Evolutionary conservation across 2,329 filamentous ascomycete genomes (phyloP), one percentile per base, ranked within the genome.

Genomic region (Cladorrhinum sp.): DNA sequence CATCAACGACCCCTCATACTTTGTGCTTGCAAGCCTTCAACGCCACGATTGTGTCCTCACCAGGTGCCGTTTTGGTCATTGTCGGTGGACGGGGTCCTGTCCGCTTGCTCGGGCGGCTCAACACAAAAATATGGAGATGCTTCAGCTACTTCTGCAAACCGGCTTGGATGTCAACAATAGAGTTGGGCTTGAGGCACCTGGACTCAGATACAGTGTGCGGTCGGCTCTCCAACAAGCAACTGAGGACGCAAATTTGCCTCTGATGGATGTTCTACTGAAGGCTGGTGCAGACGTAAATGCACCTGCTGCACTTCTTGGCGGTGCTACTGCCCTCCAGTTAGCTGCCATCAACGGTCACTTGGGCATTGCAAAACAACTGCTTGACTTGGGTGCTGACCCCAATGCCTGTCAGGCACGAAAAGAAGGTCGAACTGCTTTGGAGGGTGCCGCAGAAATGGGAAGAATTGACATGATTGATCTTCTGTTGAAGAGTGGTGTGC

Each of bases 381-480:
- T 63, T 8, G 54, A 60, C 12, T 16, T 13, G 6, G 61, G 61
- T 2, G 61, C 61, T 2, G 57, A 63, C 23, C 32, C 54, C 41
- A 63, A 60, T 20, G 57, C 57, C 2, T 9, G n/a, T 7, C 22
- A 22, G 12, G 58, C 58, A 13, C 12, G 23, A 20, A 22, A n/a
- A n/a, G 16, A 18, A 12, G 60, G 60, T 12, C 53, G 57, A 24
- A 57, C 57, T 2, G 57, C 61, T 18, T 41, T 63, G 50, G 61
- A 63, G n/a, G 57, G 52, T 25, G 61, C 61, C 25, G 61, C 61
- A 1, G 61, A 60, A 49, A 3, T 36, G 22, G 61, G 61, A 1
- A 8, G 61, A 27, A 25, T 63, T 29, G 61, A 60, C 32, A 60
- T 63, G 57, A 50, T 60, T 22, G 52, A 60, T 29, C 48, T 63